A percentile compares a stretch with the other conserved stretches of the same genome.
phyloP scores from a whole-genome alignment of 768 basidiomycete genomes.

The Mycena vulgaris region DNA sequence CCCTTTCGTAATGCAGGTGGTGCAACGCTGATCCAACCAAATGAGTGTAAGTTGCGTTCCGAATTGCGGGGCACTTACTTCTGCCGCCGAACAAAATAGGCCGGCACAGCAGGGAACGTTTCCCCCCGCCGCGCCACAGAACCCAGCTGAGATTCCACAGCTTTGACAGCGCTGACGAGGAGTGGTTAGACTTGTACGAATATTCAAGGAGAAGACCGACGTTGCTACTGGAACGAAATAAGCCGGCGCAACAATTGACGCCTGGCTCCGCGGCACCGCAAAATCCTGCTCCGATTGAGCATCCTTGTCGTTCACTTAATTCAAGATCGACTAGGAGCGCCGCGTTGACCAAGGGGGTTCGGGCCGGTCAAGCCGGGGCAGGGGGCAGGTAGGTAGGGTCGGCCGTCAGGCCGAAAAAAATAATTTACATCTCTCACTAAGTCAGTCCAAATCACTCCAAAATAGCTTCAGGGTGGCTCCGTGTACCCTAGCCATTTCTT shows the following conservation, averaged over 20 bases:
- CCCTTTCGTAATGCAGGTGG: not conserved
- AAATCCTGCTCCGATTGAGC: not conserved
- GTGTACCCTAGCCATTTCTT: too few species aligned
- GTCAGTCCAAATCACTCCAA: too few species aligned
- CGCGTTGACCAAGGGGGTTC: not conserved
- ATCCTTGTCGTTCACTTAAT: not conserved
- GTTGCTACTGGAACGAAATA: not conserved
- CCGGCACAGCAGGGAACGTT: slow-evolving; percentile 8
- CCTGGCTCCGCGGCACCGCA: not conserved
- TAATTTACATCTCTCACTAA: too few species aligned
- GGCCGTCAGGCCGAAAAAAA: too few species aligned
- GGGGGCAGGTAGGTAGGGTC: too few species aligned
- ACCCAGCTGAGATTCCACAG: slow-evolving; percentile 6
- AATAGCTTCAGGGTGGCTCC: too few species aligned
- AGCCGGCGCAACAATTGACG: slow-evolving; percentile 1
- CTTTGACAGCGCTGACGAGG: not conserved
- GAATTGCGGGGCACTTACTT: not conserved
- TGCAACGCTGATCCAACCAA: not conserved
- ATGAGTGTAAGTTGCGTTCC: not conserved
- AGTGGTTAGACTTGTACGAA: not conserved
- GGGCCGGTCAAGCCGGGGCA: too few species aligned
- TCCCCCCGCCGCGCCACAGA: not conserved
- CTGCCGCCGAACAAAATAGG: not conserved
- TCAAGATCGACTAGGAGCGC: not conserved
- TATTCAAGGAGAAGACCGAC: not conserved